Evolutionary conservation across 331 rosid species (phyloP).

Genomic region (Ulmus americana): DNA sequence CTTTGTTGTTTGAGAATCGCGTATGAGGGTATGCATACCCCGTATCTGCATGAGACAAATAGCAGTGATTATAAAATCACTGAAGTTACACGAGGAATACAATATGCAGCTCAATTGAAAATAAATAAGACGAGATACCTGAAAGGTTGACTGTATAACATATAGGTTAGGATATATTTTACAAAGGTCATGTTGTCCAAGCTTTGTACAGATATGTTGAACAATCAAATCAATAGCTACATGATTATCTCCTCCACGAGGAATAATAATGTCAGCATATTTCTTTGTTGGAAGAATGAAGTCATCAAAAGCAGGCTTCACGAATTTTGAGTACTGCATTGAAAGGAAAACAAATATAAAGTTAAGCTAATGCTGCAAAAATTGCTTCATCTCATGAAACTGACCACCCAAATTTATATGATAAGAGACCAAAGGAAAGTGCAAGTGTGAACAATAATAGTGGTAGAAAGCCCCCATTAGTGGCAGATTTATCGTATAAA

Average conservation of each 20-base stretch:
- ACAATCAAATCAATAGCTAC: conserved; percentile 96
- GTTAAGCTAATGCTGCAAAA: not conserved
- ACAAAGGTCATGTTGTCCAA: conserved; percentile 96
- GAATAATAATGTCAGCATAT: conserved; percentile 95
- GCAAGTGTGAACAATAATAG: not conserved
- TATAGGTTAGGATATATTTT: conserved; percentile 89
- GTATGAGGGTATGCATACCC: conserved; percentile 95
- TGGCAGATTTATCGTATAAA: too few species aligned
- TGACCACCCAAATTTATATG: not conserved
- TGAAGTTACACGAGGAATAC: not conserved
- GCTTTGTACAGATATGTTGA: conserved; percentile 92
- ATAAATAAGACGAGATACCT: conserved; percentile 45
- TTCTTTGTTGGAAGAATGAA: conserved; percentile 95
- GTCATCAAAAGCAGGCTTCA: conserved; percentile 98
- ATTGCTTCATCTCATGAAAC: not conserved
- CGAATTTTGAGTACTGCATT: conserved; percentile 90
- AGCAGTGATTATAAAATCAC: not conserved
- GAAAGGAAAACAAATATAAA: conserved; percentile 24
- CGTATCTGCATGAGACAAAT: conserved; percentile 55
- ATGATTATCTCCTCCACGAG: conserved; percentile 98
- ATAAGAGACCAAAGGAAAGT: not conserved
- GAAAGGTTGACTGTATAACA: conserved; percentile 90
- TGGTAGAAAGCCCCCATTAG: not conserved
- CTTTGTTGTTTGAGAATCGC: conserved; percentile 78
- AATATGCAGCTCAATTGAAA: not conserved